phyloP scores from a whole-genome alignment of 2,329 filamentous ascomycete species.

The Chrysoporthe cubensis region DNA sequence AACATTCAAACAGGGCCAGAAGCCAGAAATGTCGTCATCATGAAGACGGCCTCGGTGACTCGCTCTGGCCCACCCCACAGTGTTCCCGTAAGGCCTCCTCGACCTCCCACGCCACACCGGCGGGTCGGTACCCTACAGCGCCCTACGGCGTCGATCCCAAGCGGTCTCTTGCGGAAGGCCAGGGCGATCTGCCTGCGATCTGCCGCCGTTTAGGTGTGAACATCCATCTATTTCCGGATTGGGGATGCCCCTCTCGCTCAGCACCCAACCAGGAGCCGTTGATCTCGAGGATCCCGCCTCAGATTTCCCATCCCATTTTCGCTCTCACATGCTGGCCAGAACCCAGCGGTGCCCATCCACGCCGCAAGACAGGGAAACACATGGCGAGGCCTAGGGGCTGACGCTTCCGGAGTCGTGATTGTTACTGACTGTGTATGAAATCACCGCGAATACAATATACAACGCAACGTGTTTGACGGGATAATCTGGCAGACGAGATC shows the following conservation, averaged over 20 bases:
- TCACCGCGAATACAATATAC: not conserved
- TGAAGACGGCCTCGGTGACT: not conserved
- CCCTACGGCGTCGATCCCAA: not conserved
- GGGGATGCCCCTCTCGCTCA: conserved; percentile 1
- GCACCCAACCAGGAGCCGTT: not conserved
- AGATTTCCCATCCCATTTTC: not conserved
- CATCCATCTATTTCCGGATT: not conserved
- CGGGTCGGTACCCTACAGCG: not conserved
- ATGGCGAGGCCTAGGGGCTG: not conserved
- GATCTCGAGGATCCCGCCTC: not conserved
- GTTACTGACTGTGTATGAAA: not conserved
- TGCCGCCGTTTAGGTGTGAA: not conserved
- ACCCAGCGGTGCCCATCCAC: not conserved
- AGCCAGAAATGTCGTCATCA: not conserved
- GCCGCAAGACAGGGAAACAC: not conserved
- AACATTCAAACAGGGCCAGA: not conserved
- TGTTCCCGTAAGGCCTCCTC: not conserved
- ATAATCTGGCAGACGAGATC: not conserved
- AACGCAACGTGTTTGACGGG: not conserved
- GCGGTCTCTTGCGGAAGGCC: not conserved
- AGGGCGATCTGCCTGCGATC: conserved; percentile 3
- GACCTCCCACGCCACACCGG: conserved; percentile 2
- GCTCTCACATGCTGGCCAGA: not conserved
- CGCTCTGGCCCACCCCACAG: not conserved
- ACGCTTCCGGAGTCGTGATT: not conserved